These are phyloP conservation scores for Chaetomium fimeti DNA, from an alignment of 495 filamentous ascomycete genomes.

Conservation along the genomic window DNA sequence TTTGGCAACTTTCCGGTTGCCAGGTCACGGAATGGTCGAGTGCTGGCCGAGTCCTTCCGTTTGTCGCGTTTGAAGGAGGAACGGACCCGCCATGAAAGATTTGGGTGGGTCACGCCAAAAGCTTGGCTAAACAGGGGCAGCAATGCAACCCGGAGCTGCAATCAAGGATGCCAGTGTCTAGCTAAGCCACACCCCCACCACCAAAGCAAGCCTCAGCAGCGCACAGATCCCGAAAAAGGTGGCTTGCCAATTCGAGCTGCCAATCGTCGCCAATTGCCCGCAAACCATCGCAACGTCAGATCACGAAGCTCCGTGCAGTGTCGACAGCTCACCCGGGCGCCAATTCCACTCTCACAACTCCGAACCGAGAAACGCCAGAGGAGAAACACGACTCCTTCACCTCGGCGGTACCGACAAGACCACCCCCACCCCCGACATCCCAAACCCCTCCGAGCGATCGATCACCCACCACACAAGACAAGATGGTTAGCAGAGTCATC, in stretches of 20 bases:
- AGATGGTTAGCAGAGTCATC: conserved; percentile 70
- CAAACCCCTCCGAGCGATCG: neutral
- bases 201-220: neutral
- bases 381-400: conserved; percentile 16
- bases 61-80: neutral
- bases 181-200: conserved; percentile 4
- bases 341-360: conserved; percentile 15
- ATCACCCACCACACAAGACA: conserved; percentile 17
- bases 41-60: too few relatives aligned
- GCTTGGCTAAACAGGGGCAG: conserved; percentile 5
- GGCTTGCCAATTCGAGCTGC: conserved; percentile 19
- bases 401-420: neutral
- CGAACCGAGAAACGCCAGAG: neutral
- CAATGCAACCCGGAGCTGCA: conserved; percentile 6
- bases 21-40: neutral
- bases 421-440: too few relatives aligned
- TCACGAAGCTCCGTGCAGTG: conserved; percentile 19
- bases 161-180: neutral
- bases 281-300: conserved; percentile 17
- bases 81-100: neutral
- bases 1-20: neutral
- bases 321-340: conserved; percentile 17
- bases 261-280: conserved; percentile 3
- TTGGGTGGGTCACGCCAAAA: neutral
- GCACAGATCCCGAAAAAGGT: conserved; percentile 13